Conservation (phyloP, 805 yeast species). For the Cyberlindnera subsufficiens region DNA sequence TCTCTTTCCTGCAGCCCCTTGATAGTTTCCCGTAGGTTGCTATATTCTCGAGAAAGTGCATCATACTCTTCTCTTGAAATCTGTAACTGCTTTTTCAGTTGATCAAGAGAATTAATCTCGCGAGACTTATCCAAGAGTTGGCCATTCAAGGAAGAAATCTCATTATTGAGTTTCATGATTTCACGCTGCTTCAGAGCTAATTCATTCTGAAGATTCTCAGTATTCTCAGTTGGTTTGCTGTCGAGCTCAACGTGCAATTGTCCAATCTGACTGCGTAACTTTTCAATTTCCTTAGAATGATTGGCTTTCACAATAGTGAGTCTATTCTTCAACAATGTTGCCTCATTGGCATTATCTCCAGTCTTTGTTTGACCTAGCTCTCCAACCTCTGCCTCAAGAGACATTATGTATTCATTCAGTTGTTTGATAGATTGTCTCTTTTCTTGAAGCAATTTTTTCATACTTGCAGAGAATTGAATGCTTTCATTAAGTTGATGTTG, state of each 20-base stretch:
- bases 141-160: slow-evolving; percentile 11
- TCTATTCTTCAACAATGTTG: slow-evolving; percentile 17
- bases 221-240: slow-evolving; percentile 1
- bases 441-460: slow-evolving; percentile 15
- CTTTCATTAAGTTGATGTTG: slow-evolving; percentile 14
- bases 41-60: slow-evolving; percentile 20
- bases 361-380: slow-evolving; percentile 6
- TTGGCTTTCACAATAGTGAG: slow-evolving; percentile 16
- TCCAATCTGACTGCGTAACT: slow-evolving; percentile 11
- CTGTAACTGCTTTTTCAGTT: slow-evolving; percentile 10
- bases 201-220: slow-evolving; percentile 9
- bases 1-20: slow-evolving; percentile 18
- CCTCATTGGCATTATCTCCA: slow-evolving; percentile 12
- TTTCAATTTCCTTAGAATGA: slow-evolving; percentile 19
- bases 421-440: slow-evolving; percentile 12
- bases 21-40: slow-evolving; percentile 17
- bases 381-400: slow-evolving; percentile 13
- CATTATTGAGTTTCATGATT: slow-evolving; percentile 13
- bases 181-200: slow-evolving; percentile 9
- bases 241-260: slow-evolving; percentile 6
- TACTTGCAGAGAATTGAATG: slow-evolving; percentile 1
- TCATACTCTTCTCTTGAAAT: slow-evolving; percentile 13
- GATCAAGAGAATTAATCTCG: slow-evolving; percentile 10
- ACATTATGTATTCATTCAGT: slow-evolving; percentile 9
- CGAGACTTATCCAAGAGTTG: slow-evolving; percentile 7